Base-by-base conservation (phyloP, 169 alveolate species). In the Plasmodium gonderi region DNA sequence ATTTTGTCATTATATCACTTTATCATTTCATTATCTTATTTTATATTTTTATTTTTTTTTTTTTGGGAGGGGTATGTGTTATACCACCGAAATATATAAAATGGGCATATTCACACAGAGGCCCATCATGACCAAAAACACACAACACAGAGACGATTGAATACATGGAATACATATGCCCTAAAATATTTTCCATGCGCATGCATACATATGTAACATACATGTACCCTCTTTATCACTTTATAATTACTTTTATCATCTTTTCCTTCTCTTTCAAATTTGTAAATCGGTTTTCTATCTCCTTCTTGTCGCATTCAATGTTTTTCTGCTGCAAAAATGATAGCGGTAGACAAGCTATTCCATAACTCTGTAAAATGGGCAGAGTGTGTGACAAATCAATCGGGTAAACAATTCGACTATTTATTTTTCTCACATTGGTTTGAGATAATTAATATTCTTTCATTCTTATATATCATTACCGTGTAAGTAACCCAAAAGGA, bases 401-500 rank as follows among this genome's bases (percentile, higher is more conserved):
- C 8, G 49, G 38, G 44, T 3, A 9, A 6, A 5, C 72, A 49
- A n/a, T 78, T 17, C 36, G 12, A 5, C 49, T 23, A 42, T 0
- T 23, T 33, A 4, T 31, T 11, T 38, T 40, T 45, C 40, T 26
- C 69, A 1, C 33, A 31, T 45, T 68, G 20, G 42, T 33, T 79
- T 6, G n/a, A n/a, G n/a, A n/a, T n/a, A n/a, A n/a, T n/a, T n/a
- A n/a, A n/a, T n/a, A n/a, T n/a, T n/a, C n/a, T n/a, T n/a, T n/a
- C 38, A 31, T 47, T 38, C 40, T 8, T 11, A 5, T 74, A 33
- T 79, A 33, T 79, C 4, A 72, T 69, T 83, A 83, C 92, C 60
- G 92, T 83, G 78, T 83, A 83, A 7, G 92, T 72, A n/a, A 51
- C 85, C 92, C 92, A 83, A 51, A 83, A 83, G 6, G 92, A 83